Percentiles rank a stretch among this genome's conserved stretches.
Evolutionary conservation across 345 rosid genomes (phyloP).

Genomic region (Gossypium bickii): DNA sequence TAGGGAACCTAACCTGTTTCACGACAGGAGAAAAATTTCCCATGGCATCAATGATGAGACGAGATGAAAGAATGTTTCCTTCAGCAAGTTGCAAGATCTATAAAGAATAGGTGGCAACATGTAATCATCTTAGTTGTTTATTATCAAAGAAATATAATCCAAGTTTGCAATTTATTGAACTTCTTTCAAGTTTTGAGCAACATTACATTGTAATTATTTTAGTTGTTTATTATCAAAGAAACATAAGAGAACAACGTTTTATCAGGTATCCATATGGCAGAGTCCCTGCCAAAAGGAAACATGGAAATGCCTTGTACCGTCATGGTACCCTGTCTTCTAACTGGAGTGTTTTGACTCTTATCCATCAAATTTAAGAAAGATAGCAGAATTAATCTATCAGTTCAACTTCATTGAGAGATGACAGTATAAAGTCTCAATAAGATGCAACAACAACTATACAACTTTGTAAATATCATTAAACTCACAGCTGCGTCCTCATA

Average conservation of each 20-base stretch:
- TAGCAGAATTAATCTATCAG: background rate
- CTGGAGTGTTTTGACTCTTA: background rate
- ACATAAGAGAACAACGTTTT: background rate
- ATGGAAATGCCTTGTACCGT: background rate
- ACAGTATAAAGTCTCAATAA: background rate
- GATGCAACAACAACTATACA: background rate
- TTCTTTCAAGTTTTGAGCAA: background rate
- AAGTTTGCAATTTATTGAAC: background rate
- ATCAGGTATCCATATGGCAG: background rate
- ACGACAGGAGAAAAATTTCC: conserved; percentile 93
- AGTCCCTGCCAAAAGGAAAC: background rate
- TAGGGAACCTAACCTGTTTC: conserved; percentile 57
- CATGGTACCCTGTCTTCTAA: background rate
- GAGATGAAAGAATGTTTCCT: conserved; percentile 59
- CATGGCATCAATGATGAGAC: conserved; percentile 80
- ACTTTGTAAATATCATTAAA: conserved; percentile 14
- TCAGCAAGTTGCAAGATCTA: conserved; percentile 70
- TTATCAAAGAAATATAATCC: background rate
- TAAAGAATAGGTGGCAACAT: conserved; percentile 5
- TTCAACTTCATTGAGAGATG: background rate
- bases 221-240: too few relatives aligned
- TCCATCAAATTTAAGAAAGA: conserved; percentile 2
- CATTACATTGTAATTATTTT: background rate
- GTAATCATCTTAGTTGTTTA: background rate
- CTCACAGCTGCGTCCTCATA: conserved; percentile 79